A percentile compares a stretch with the other conserved stretches of the same genome.
Evolutionary conservation across 495 filamentous ascomycete genomes (phyloP).

Genomic region (Tuber brumale): DNA sequence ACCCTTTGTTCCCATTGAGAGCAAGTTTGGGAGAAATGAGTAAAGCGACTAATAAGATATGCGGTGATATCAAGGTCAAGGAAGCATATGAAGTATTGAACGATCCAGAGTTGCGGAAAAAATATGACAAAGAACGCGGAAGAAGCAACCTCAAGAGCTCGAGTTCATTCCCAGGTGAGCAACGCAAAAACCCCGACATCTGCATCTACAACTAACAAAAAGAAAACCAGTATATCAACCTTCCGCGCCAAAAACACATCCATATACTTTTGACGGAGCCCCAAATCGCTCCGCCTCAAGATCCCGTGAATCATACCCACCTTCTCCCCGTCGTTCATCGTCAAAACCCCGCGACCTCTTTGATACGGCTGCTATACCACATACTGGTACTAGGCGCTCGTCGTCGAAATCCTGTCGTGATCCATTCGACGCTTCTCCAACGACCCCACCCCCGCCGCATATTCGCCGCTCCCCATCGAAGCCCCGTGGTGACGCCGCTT

Average conservation of each 20-base stretch:
- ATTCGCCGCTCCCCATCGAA: not conserved
- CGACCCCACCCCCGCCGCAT: not conserved
- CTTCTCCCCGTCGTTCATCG: not conserved
- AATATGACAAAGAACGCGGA: conserved; percentile 20
- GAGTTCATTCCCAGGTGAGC: not conserved
- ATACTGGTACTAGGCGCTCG: not conserved
- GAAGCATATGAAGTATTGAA: conserved; percentile 20
- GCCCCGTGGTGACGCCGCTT: not conserved
- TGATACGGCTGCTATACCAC: not conserved
- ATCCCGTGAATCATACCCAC: conserved; percentile 1
- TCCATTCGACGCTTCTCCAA: not conserved
- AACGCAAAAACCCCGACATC: not conserved
- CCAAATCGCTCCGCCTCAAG: not conserved
- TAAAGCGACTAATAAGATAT: not conserved
- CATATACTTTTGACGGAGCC: not conserved
- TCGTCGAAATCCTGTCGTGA: not conserved
- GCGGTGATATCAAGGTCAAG: conserved; percentile 1
- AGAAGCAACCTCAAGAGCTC: not conserved
- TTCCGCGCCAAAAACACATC: not conserved
- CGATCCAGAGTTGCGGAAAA: conserved; percentile 17
- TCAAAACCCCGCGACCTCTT: conserved; percentile 2
- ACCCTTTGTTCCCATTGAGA: not conserved
- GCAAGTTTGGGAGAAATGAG: not conserved
- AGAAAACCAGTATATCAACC: not conserved
- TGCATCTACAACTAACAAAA: not conserved